phyloP scores from a whole-genome alignment of 352 stramenopile genomes.

The Pythium scleroteichum region DNA sequence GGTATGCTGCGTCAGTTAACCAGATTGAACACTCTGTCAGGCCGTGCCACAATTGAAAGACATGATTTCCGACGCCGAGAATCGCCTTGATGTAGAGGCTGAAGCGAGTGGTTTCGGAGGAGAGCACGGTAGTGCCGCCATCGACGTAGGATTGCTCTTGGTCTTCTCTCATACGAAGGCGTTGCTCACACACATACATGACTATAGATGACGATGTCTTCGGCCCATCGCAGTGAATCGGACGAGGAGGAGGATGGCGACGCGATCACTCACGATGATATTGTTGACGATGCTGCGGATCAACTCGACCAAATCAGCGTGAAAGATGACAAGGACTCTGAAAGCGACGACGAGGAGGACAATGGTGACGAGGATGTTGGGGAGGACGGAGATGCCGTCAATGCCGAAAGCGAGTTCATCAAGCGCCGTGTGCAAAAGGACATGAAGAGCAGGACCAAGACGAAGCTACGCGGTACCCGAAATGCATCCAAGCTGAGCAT shows the following conservation, averaged over 20 bases:
- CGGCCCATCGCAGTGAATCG: slow-evolving; percentile 51
- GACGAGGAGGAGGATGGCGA: slow-evolving; percentile 41
- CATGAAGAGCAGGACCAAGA: slow-evolving; percentile 56
- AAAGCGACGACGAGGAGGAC: slow-evolving; percentile 26
- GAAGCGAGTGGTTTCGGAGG: slow-evolving; percentile 54
- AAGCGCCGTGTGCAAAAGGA: slow-evolving; percentile 83
- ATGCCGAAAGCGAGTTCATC: slow-evolving; percentile 70
- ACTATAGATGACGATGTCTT: slow-evolving; percentile 81
- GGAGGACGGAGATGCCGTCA: slow-evolving; percentile 37
- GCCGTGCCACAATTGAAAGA: slow-evolving; percentile 31
- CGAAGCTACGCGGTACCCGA: slow-evolving; percentile 55
- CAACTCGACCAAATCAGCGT: slow-evolving; percentile 34
- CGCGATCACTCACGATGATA: slow-evolving; percentile 34
- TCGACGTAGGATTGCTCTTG: slow-evolving; percentile 29
- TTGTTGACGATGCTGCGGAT: slow-evolving; percentile 35
- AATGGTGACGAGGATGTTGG: slow-evolving; percentile 12
- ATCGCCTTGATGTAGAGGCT: slow-evolving; percentile 41
- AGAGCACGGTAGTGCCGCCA: slow-evolving; percentile 33
- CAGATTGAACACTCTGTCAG: slow-evolving; percentile 1
- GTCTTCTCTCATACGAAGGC: not conserved
- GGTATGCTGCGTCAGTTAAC: not conserved
- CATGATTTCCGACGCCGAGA: slow-evolving; percentile 37
- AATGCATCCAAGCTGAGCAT: slow-evolving; percentile 86
- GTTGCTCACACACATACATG: not conserved
- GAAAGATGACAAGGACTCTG: slow-evolving; percentile 27